Base-by-base conservation (phyloP, 148 eudicot species). In the Camellia granthamiana region DNA sequence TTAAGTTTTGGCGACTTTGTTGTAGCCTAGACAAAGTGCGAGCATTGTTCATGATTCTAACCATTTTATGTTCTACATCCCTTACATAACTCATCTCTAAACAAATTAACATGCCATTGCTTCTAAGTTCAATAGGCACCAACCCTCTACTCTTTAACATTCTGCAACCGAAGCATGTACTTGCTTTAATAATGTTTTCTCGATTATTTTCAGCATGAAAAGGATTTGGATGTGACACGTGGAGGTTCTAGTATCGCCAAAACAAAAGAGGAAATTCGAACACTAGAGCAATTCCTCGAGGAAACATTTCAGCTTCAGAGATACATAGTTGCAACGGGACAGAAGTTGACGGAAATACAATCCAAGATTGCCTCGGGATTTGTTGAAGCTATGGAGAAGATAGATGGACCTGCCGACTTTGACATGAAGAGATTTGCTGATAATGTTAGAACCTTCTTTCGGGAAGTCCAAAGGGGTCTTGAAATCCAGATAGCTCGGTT, bases 271-370 rank as follows among this genome's bases (percentile, higher is more conserved):
- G 99, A 92, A 74, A 89, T 89, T 6, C 87, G 82, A 82, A 86
- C 74, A 58, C 87, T 95, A 7, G 92, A 90, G 85, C 88, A 84
- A 21, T 93, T 89, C 85, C 91, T 95, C 0, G 98, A 92, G 85
- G 99, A 95, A 75, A 95, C 98, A 51, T 95, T 95, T 77, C 99
- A 95, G 76, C 85, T 93, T 12, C 97, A 93, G 84, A 88, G 99
- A 81, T 92, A 91, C 75, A 88, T 92, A 0, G 99, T 96, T 46
- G 98, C 98, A 46, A 90, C 99, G 41, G 98, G 99, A 14, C 99
- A 96, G 85, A 96, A 96, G 78, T 68, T 91, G 87, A 87, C 90
- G 85, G 97, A 94, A 79, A 74, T 92, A 77, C 94, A 92, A 72
- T 73, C 95, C 74, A 93, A 91, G 81, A 87, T 92, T 30, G 84